Conservation (phyloP, 192 early-diverging fungal species). For the Coemansia sp. region DNA sequence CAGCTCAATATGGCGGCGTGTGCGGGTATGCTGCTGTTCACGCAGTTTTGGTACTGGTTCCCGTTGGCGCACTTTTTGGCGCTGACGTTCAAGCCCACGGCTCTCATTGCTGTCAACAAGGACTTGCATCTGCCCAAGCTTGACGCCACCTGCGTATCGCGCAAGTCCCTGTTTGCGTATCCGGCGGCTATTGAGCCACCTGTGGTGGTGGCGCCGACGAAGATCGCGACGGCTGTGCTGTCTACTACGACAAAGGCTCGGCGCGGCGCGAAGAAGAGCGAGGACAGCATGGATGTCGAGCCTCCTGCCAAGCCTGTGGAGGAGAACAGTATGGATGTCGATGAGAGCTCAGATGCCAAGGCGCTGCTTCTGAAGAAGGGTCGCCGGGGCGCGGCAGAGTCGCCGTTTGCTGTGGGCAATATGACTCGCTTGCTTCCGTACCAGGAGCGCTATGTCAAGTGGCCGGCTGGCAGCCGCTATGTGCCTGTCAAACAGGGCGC, state of each 20-base stretch:
- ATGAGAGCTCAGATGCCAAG: slow-evolving; percentile 24
- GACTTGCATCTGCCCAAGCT: slow-evolving; percentile 84
- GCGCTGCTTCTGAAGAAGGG: slow-evolving; percentile 32
- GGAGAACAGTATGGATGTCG: slow-evolving; percentile 39
- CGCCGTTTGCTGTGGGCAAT: slow-evolving; percentile 78
- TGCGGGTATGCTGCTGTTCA: slow-evolving; percentile 97
- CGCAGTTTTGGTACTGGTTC: slow-evolving; percentile 99
- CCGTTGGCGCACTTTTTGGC: slow-evolving; percentile 94
- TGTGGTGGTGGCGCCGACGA: slow-evolving; percentile 32
- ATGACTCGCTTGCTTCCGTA: slow-evolving; percentile 82
- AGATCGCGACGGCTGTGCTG: slow-evolving; percentile 89
- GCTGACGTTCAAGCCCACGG: slow-evolving; percentile 93
- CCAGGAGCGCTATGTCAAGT: slow-evolving; percentile 84
- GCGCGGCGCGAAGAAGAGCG: slow-evolving; percentile 78
- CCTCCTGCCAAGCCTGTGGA: slow-evolving; percentile 11
- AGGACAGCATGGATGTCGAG: slow-evolving; percentile 46
- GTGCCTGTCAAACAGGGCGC: slow-evolving; percentile 81
- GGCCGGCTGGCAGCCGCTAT: slow-evolving; percentile 84
- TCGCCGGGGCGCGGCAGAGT: slow-evolving; percentile 66
- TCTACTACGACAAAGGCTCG: slow-evolving; percentile 94
- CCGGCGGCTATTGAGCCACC: slow-evolving; percentile 83
- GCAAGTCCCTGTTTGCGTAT: slow-evolving; percentile 90
- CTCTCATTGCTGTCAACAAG: slow-evolving; percentile 90
- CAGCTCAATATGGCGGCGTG: slow-evolving; percentile 92
- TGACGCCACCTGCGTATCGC: slow-evolving; percentile 79